These are phyloP conservation scores for Xylaria sp. DNA, from an alignment of 2,329 filamentous ascomycete genomes.

Conservation along the genomic window DNA sequence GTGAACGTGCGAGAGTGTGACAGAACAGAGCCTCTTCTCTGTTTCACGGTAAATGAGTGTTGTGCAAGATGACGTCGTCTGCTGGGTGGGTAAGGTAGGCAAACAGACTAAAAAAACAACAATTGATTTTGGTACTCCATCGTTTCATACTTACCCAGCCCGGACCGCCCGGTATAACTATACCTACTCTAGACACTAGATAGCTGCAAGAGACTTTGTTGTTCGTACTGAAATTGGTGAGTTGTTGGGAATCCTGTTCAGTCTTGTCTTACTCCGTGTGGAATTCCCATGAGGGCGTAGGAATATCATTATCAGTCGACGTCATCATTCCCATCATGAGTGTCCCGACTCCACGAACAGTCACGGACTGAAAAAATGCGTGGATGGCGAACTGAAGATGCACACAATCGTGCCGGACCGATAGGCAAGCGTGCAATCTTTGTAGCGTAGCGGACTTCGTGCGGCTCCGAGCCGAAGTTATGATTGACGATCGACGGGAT, in stretches of 20 bases:
- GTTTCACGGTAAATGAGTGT: not conserved
- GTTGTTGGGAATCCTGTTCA: too few relatives aligned
- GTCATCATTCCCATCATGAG: constrained; percentile 15
- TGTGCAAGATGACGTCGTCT: constrained; percentile 7
- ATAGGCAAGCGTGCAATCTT: not conserved
- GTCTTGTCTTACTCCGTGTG: not conserved
- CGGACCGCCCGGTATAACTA: not conserved
- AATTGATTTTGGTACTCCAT: too few relatives aligned
- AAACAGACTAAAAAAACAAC: not conserved
- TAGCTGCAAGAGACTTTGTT: not conserved
- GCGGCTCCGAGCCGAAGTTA: constrained; percentile 14
- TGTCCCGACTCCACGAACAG: not conserved
- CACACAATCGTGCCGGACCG: not conserved
- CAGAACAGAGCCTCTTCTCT: not conserved
- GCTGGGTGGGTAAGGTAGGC: not conserved
- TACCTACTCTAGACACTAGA: not conserved
- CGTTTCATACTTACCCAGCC: not conserved
- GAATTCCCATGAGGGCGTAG: not conserved
- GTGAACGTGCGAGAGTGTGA: not conserved
- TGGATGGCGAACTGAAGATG: not conserved
- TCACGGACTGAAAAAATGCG: not conserved
- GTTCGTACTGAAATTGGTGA: not conserved
- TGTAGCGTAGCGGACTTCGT: not conserved
- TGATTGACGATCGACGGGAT: constrained; percentile 15
- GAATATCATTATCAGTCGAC: not conserved